Evolutionary conservation across 495 filamentous ascomycete genomes (phyloP).

Genomic region (Aspergillus avenaceus): DNA sequence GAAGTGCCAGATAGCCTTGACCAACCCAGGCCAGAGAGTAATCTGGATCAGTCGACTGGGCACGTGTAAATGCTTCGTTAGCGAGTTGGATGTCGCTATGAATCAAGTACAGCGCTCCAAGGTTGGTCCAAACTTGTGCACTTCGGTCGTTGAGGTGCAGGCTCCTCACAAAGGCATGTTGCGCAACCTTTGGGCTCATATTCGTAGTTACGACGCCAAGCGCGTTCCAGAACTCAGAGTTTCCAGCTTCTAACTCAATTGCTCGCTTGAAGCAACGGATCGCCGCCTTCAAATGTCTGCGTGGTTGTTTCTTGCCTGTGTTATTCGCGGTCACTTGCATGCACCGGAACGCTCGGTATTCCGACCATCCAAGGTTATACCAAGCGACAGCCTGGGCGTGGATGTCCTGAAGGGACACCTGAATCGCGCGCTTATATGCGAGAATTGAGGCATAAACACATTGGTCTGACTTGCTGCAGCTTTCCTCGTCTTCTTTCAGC

Average conservation of each 20-base stretch:
- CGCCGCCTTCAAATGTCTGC: slow-evolving; percentile 71
- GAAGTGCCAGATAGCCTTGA: slow-evolving; percentile 77
- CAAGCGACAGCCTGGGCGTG: slow-evolving; percentile 95
- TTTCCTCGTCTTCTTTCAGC: slow-evolving; percentile 42
- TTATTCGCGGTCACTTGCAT: slow-evolving; percentile 40
- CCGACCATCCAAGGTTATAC: slow-evolving; percentile 95
- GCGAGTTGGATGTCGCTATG: slow-evolving; percentile 80
- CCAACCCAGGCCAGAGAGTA: slow-evolving; percentile 91
- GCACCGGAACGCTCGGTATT: slow-evolving; percentile 73
- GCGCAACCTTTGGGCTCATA: slow-evolving; percentile 81
- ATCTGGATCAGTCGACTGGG: slow-evolving; percentile 90
- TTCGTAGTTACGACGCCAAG: slow-evolving; percentile 84
- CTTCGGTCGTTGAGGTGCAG: slow-evolving; percentile 87
- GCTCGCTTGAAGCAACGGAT: slow-evolving; percentile 93
- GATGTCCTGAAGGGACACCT: slow-evolving; percentile 64
- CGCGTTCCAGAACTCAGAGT: slow-evolving; percentile 96
- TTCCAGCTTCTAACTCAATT: slow-evolving; percentile 92
- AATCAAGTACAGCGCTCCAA: slow-evolving; percentile 80
- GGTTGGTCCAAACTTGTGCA: slow-evolving; percentile 81
- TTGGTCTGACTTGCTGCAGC: slow-evolving; percentile 29
- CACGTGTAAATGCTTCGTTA: slow-evolving; percentile 81
- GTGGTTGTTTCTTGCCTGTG: slow-evolving; percentile 38
- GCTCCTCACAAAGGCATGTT: slow-evolving; percentile 91
- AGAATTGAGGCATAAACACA: slow-evolving; percentile 69
- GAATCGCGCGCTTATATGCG: slow-evolving; percentile 80